Percentiles rank a stretch among this genome's conserved stretches.
phyloP scores from a whole-genome alignment of 2,329 filamentous ascomycete genomes.

The Triangularia setosa region DNA sequence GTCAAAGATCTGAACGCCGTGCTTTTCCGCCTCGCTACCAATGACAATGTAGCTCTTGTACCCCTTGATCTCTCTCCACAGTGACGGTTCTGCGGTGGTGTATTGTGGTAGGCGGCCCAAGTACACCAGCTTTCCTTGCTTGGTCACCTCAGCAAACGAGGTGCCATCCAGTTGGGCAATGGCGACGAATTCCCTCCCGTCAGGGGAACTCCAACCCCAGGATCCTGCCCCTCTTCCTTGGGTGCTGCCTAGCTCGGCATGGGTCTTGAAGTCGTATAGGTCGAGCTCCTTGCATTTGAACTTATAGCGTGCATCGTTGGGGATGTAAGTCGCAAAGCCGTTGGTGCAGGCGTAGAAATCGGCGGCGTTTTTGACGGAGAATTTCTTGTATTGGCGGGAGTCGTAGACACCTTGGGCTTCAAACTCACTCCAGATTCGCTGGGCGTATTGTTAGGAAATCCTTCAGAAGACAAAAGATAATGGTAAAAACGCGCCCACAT shows the following conservation, averaged over 20 bases:
- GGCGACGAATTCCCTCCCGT: conserved; percentile 46
- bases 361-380: conserved; percentile 11
- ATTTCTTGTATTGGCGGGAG: conserved; percentile 18
- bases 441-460: neutral
- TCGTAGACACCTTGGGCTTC: conserved; percentile 18
- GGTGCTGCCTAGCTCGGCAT: conserved; percentile 47
- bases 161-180: conserved; percentile 48
- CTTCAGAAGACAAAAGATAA: no score
- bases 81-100: conserved; percentile 32
- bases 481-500: no score
- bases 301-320: conserved; percentile 44
- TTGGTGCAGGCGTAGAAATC: conserved; percentile 36
- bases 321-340: conserved; percentile 41
- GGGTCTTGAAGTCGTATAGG: conserved; percentile 52
- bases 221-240: conserved; percentile 36
- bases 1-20: conserved; percentile 61
- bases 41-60: conserved; percentile 39
- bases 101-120: conserved; percentile 44
- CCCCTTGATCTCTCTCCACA: conserved; percentile 40
- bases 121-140: conserved; percentile 42
- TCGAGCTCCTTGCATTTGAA: conserved; percentile 49
- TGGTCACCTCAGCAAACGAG: conserved; percentile 44
- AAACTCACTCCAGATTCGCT: conserved; percentile 20
- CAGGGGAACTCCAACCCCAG: conserved; percentile 45
- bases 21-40: conserved; percentile 40